Base-by-base conservation (phyloP, 2,329 filamentous ascomycete genomes). In the Xylaria arbuscula region DNA sequence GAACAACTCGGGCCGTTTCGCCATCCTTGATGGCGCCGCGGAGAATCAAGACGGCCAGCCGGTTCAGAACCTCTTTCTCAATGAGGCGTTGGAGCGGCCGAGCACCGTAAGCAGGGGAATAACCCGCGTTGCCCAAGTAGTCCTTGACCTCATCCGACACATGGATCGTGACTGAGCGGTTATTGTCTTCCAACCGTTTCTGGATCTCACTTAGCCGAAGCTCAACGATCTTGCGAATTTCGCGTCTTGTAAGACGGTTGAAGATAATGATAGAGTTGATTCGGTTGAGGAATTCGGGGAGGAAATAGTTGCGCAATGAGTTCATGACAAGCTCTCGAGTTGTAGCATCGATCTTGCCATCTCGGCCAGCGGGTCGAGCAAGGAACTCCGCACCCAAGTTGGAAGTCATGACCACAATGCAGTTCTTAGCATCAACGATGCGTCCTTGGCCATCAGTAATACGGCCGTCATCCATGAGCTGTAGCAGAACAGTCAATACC, bases 351-450 rank as follows among this genome's bases (percentile, higher is more conserved):
- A 99, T 96, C 77, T 86, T 90, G 75, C 95, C 95, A 75, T 97
- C 93, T 61, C 90, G 89, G 60, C 88, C 88, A 64, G 90, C 90
- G 17, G 92, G 91, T 24, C 94, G 91, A 47, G 92, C 84, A n/a
- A 99, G 91, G 80, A 91, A 97, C 80, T 98, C 96, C 38, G 96
- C 96, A 72, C 96, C 96, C 70, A 99, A 82, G 84, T 99, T 99
- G 76, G 94, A 98, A 0, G 96, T 99, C 94, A 99, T 97, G 81
- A 99, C 96, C 51, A 99, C 95, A 74, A 99, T 98, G 80, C 95
- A 98, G 86, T 99, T 99, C 83, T 91, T 93, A 69, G 95, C 96
- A 76, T 99, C 96, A 64, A 99, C 90, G 58, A 98, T 87, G 79
- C 96, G 90, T 78, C 96, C 96, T 88, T 98, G 97, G 56, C 96